A percentile compares a stretch with the other conserved stretches of the same genome.
Conservation (phyloP, 805 yeast genomes). For the Saccharomycopsis babjevae region DNA sequence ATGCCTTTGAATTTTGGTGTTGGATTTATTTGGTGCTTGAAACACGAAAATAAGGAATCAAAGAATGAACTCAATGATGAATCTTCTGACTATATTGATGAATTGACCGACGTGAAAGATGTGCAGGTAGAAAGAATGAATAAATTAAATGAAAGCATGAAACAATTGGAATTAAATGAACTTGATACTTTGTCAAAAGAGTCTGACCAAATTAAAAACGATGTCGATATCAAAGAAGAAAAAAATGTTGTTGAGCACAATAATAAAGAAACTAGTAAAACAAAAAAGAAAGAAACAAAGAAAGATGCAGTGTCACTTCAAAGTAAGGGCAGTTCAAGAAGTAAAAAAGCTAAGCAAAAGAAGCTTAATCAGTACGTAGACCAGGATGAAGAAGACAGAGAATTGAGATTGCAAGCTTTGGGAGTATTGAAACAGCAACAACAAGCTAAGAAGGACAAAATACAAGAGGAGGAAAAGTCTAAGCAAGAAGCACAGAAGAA, state of each 20-base stretch:
- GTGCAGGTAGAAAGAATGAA: conserved; percentile 17
- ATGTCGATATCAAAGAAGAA: conserved; percentile 5
- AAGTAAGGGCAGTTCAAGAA: conserved; percentile 46
- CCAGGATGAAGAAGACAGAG: conserved; percentile 85
- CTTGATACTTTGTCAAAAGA: conserved; percentile 16
- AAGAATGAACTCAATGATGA: conserved; percentile 20
- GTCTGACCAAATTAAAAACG: conserved; percentile 14
- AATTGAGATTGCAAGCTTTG: conserved; percentile 62
- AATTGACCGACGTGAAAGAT: conserved; percentile 25
- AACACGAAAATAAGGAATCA: conserved; percentile 35
- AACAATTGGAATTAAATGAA: conserved; percentile 1
- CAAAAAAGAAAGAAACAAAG: conserved; percentile 7
- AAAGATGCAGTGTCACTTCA: not conserved
- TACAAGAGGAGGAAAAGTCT: conserved; percentile 23
- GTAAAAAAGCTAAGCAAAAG: conserved; percentile 76
- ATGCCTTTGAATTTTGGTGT: conserved; percentile 90
- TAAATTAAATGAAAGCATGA: not conserved
- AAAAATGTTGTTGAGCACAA: not conserved
- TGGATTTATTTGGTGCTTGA: conserved; percentile 66
- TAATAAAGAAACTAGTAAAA: conserved; percentile 9
- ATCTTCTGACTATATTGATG: conserved; percentile 24
- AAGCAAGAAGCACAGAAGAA: conserved; percentile 22
- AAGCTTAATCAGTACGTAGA: conserved; percentile 74
- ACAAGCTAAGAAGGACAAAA: conserved; percentile 28
- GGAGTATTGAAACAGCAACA: conserved; percentile 66